Evolutionary conservation across 129 eudicot species (phyloP).

Genomic region (Tagetes erecta): DNA sequence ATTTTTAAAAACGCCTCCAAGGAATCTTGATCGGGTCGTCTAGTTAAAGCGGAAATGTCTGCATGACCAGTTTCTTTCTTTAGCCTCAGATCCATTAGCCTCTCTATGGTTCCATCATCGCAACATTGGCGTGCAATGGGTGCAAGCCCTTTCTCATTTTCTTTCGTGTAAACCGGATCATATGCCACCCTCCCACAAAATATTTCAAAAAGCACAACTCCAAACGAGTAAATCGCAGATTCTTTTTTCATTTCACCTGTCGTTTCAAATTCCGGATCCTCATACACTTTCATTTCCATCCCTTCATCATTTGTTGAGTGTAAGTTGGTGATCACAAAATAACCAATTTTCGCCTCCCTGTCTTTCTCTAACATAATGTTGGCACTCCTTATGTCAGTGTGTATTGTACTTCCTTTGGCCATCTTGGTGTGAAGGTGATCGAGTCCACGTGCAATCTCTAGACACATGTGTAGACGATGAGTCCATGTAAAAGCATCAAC

Average conservation of each 20-base stretch:
- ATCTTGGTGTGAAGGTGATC: slow-evolving; percentile 18
- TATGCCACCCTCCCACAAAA: slow-evolving; percentile 2
- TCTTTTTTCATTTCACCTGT: not conserved
- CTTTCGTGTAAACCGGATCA: not conserved
- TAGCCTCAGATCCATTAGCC: too few species aligned
- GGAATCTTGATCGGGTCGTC: too few species aligned
- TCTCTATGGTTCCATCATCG: too few species aligned
- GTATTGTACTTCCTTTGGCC: not conserved
- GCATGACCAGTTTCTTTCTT: too few species aligned
- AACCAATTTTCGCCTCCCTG: slow-evolving; percentile 14
- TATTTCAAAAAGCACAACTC: slow-evolving; percentile 1
- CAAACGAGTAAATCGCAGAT: not conserved
- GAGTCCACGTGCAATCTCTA: slow-evolving; percentile 19
- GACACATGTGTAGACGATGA: slow-evolving; percentile 7
- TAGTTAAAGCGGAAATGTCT: too few species aligned
- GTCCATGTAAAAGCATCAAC: too few species aligned
- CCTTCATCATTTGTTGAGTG: not conserved
- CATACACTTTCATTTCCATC: not conserved
- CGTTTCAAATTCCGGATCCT: slow-evolving; percentile 5
- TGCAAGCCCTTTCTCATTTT: slow-evolving; percentile 4
- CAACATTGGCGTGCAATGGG: too few species aligned
- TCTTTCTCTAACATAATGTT: slow-evolving; percentile 6
- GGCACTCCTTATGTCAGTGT: slow-evolving; percentile 8
- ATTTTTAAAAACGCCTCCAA: too few species aligned
- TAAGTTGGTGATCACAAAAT: not conserved